These are phyloP conservation scores for Geosiphon pyriformis DNA, from an alignment of 192 early-diverging fungal genomes.

Conservation along the genomic window DNA sequence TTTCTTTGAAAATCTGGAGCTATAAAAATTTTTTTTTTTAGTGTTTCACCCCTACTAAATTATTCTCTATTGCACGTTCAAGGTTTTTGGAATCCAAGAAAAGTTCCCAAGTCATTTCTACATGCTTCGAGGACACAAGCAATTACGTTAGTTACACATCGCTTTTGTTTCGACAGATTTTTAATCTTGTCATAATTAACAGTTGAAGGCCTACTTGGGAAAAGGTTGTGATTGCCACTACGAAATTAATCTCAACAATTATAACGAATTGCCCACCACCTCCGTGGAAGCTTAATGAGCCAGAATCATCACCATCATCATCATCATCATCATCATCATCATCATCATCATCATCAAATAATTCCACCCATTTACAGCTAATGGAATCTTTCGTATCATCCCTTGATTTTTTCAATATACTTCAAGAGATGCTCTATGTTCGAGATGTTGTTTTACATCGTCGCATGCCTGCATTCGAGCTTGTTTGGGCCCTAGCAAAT, in stretches of 20 bases:
- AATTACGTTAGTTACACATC: slow-evolving; percentile 33
- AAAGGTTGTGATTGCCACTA: slow-evolving; percentile 39
- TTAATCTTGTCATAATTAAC: too few species aligned
- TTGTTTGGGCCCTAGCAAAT: slow-evolving; percentile 40
- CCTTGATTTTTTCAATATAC: slow-evolving; percentile 33
- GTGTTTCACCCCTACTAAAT: neutral
- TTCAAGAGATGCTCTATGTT: slow-evolving; percentile 32
- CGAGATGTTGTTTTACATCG: slow-evolving; percentile 25
- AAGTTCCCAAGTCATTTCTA: slow-evolving; percentile 27
- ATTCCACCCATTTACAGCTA: slow-evolving; percentile 25
- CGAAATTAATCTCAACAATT: slow-evolving; percentile 36
- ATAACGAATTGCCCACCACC: slow-evolving; percentile 30
- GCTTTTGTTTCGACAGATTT: too few species aligned
- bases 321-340: slow-evolving; percentile 1
- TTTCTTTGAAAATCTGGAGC: neutral
- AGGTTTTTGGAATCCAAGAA: slow-evolving; percentile 38
- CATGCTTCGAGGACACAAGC: slow-evolving; percentile 40
- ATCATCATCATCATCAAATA: slow-evolving; percentile 14
- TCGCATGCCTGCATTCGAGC: slow-evolving; percentile 40
- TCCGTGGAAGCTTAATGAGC: too few species aligned
- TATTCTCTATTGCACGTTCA: neutral
- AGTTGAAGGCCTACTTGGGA: too few species aligned
- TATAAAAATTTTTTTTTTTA: neutral
- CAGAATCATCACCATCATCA: slow-evolving; percentile 11
- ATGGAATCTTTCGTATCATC: slow-evolving; percentile 32